Percentiles rank a stretch among this genome's conserved stretches.
Conservation (phyloP, 2,329 filamentous ascomycete species). For the Cladosporium sp. region DNA sequence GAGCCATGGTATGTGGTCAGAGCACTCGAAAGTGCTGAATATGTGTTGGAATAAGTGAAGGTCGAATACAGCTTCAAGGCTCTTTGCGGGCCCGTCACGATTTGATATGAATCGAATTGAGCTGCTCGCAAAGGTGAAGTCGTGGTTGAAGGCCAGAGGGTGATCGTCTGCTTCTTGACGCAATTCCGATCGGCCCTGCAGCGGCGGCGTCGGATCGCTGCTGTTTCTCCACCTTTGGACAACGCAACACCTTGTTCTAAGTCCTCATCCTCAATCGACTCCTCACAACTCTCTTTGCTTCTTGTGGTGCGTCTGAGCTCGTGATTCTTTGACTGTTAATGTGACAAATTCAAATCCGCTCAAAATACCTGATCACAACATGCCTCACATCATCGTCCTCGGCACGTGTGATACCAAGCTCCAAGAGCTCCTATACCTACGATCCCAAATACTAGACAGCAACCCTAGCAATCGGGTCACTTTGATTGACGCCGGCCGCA, state of each 20-base stretch:
- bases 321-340: no score
- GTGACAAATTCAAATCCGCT: neutral
- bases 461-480: conserved; percentile 34
- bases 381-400: conserved; percentile 47
- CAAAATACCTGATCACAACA: conserved; percentile 10
- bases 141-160: no score
- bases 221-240: conserved; percentile 4
- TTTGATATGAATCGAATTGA: no score
- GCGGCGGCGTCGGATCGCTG: neutral
- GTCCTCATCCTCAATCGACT: no score
- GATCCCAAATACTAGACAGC: conserved; percentile 39
- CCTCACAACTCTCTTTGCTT: no score
- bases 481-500: conserved; percentile 54
- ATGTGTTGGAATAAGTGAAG: no score
- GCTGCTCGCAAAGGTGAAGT: no score
- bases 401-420: conserved; percentile 64
- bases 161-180: neutral
- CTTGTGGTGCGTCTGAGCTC: no score
- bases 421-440: conserved; percentile 53
- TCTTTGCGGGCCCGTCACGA: no score
- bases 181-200: conserved; percentile 7
- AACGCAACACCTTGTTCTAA: neutral
- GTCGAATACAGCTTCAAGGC: no score
- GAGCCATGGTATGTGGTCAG: conserved; percentile 42
- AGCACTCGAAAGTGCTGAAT: no score